Base-by-base conservation (phyloP, 192 early-diverging fungal species). In the Entomortierella chlamydospora region DNA sequence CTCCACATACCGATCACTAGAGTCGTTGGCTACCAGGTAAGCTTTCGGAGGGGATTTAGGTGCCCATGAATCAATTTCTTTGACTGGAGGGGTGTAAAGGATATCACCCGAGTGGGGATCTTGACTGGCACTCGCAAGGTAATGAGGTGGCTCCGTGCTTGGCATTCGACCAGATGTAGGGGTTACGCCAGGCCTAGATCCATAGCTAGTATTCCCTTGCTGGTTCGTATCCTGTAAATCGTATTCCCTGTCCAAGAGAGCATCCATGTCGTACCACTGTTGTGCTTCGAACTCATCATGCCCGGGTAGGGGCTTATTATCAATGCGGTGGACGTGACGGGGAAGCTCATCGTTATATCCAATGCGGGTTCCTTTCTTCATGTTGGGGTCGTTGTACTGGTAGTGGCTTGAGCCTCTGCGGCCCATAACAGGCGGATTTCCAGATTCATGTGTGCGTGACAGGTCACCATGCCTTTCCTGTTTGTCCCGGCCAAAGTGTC, bases 231-330 rank as follows among this genome's bases (percentile, higher is more conserved):
- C 43, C 25, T 63, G 54, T 17, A 59, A 25, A 23, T 58, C 68
- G 28, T 79, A 79, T 41, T 79, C 76, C n/a, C 66, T 58, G 43
- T 70, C 76, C 17, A 79, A 50, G 0, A 79, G 68, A 6, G 64
- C 76, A 20, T 79, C 76, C 76, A 79, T 79, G 25, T 79, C 54
- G 43, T 70, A 54, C 67, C 62, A 66, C 11, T 79, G 76, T 9
- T 55, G 37, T 8, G 9, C 57, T 1, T 66, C 51, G 23, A 30
- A 29, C 25, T 54, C 20, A 2, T 33, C 18, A 5, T 33, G 3
- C 20, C n/a, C 18, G n/a, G 18, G 31, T 5, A 53, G 13, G 1
- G n/a, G 12, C 53, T 57, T 53, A 6, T 61, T 39, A 1, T 42
- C 30, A 31, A 23, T 23, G 15, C 18, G n/a, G n/a, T n/a, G 1